Conservation (phyloP, 129 eudicot species). For the Arctium minus region DNA sequence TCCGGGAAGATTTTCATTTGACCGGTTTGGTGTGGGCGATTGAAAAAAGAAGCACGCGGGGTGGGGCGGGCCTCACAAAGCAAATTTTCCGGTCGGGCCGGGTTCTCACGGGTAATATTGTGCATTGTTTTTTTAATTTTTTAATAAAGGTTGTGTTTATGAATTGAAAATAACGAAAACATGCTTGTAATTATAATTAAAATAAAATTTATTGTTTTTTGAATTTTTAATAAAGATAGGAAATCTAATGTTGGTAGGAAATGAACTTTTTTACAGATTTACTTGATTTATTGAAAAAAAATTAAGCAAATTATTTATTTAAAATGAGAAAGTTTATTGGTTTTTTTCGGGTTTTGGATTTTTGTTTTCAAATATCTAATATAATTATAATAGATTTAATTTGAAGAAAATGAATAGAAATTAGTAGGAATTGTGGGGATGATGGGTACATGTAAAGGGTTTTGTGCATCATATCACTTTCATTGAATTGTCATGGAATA, state of each 20-base stretch:
- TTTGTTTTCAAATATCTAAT: too few species aligned
- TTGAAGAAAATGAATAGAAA: not conserved
- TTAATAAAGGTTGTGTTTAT: not conserved
- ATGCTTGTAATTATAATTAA: not conserved
- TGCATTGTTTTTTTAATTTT: not conserved
- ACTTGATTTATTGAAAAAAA: too few species aligned
- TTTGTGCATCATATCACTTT: constrained; percentile 29
- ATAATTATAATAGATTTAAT: not conserved
- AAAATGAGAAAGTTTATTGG: too few species aligned
- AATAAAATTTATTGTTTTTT: not conserved
- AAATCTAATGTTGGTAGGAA: not conserved
- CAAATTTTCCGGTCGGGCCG: constrained; percentile 14
- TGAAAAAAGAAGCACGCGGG: constrained; percentile 21
- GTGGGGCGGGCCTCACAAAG: not conserved
- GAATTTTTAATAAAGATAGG: not conserved
- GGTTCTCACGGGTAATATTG: constrained; percentile 3
- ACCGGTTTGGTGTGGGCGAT: constrained; percentile 25
- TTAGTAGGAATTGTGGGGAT: not conserved
- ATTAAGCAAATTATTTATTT: too few species aligned
- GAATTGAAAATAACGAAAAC: not conserved
- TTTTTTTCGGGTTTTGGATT: too few species aligned
- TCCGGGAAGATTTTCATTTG: constrained; percentile 18
- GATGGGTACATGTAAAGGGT: constrained; percentile 1
- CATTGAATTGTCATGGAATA: constrained; percentile 19
- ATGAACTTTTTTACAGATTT: not conserved